Conservation (phyloP, 164 flowering plant genomes). For the grape (Vitis vinifera) region ASM3070453v1 NC_081821.1:12666501-12667000, state of each 20-base stretch:
- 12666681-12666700: no score
- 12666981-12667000: not conserved
- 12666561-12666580: no score
- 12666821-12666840: conserved; percentile 17
- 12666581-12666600: no score
- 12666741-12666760: not conserved
- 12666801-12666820: conserved; percentile 19
- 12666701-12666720: no score
- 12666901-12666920: conserved; percentile 6
- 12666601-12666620: no score
- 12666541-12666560: no score
- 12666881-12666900: conserved; percentile 7
- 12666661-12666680: no score
- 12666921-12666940: conserved; percentile 2
- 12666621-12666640: no score
- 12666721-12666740: no score
- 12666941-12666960: conserved; percentile 1
- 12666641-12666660: no score
- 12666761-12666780: not conserved
- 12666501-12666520: no score
- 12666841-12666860: conserved; percentile 8
- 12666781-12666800: conserved; percentile 5
- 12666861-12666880: conserved; percentile 6
- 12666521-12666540: no score
- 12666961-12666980: not conserved